Percentiles rank a stretch among this genome's conserved stretches.
Evolutionary conservation across 129 eudicot genomes (phyloP).

Genomic region (Deinandra increscens): DNA sequence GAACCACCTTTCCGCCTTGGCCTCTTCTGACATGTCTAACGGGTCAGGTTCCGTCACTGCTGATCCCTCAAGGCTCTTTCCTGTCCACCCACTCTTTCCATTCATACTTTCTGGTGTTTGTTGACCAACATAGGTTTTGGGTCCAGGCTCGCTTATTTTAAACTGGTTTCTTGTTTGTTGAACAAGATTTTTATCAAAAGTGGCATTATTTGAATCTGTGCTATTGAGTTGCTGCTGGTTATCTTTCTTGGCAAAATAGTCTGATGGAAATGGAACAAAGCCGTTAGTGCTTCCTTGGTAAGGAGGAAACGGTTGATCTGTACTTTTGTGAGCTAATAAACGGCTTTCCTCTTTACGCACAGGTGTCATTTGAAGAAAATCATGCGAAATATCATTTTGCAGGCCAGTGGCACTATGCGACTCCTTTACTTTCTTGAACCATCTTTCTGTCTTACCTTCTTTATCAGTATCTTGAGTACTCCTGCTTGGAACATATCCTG

Average conservation of each 20-base stretch:
- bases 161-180: slow-evolving; percentile 9
- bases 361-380: slow-evolving; percentile 63
- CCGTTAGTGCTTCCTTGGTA: slow-evolving; percentile 41
- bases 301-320: slow-evolving; percentile 56
- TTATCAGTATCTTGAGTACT: slow-evolving; percentile 35
- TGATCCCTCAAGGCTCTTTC: slow-evolving; percentile 85
- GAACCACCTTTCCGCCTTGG: slow-evolving; percentile 96
- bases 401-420: slow-evolving; percentile 48
- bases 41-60: slow-evolving; percentile 81
- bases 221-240: slow-evolving; percentile 23
- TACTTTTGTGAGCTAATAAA: slow-evolving; percentile 54
- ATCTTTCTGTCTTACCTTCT: slow-evolving; percentile 53
- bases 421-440: slow-evolving; percentile 68
- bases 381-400: slow-evolving; percentile 41
- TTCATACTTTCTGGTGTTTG: slow-evolving; percentile 30
- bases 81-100: slow-evolving; percentile 46
- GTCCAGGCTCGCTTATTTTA: slow-evolving; percentile 9
- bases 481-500: slow-evolving; percentile 23
- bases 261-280: slow-evolving; percentile 77
- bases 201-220: slow-evolving; percentile 11
- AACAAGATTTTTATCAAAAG: slow-evolving; percentile 17
- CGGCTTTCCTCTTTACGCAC: slow-evolving; percentile 58
- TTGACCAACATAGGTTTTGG: slow-evolving; percentile 14
- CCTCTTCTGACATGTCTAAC: slow-evolving; percentile 96
- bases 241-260: slow-evolving; percentile 62